Evolutionary conservation across 257 asterid genomes (phyloP).

Genomic region (Craterostigma plantagineum): DNA sequence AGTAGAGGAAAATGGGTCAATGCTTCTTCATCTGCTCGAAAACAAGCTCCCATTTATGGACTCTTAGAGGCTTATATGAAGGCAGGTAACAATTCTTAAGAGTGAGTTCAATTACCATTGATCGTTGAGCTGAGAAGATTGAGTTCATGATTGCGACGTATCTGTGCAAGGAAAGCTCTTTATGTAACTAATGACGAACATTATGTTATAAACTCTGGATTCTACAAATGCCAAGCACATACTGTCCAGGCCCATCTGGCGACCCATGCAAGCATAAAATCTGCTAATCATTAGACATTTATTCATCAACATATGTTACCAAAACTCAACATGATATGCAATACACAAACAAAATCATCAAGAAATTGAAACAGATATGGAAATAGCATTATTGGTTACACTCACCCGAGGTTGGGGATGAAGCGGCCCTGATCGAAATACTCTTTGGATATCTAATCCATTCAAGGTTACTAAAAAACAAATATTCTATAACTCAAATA

Average conservation of each 20-base stretch:
- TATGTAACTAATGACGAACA: not conserved
- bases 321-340: not conserved
- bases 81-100: not conserved
- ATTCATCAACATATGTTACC: slow-evolving; percentile 11
- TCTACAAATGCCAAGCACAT: slow-evolving; percentile 15
- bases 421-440: slow-evolving; percentile 74
- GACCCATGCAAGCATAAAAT: slow-evolving; percentile 92
- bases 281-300: slow-evolving; percentile 30
- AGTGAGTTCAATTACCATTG: slow-evolving; percentile 32
- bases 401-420: slow-evolving; percentile 91
- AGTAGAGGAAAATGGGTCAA: no score
- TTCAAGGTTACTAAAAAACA: slow-evolving; percentile 30
- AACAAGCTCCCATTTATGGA: not conserved
- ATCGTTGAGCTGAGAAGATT: slow-evolving; percentile 90
- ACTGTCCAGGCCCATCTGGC: slow-evolving; percentile 94
- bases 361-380: no score
- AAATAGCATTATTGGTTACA: slow-evolving; percentile 1
- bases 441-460: slow-evolving; percentile 58
- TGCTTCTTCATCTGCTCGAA: no score
- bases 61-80: not conserved
- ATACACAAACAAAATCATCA: no score
- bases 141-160: slow-evolving; percentile 92
- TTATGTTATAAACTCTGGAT: slow-evolving; percentile 3
- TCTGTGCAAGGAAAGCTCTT: slow-evolving; percentile 31
- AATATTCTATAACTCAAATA: slow-evolving; percentile 2